phyloP scores from a whole-genome alignment of 345 rosid genomes.

The Ricinus communis region DNA sequence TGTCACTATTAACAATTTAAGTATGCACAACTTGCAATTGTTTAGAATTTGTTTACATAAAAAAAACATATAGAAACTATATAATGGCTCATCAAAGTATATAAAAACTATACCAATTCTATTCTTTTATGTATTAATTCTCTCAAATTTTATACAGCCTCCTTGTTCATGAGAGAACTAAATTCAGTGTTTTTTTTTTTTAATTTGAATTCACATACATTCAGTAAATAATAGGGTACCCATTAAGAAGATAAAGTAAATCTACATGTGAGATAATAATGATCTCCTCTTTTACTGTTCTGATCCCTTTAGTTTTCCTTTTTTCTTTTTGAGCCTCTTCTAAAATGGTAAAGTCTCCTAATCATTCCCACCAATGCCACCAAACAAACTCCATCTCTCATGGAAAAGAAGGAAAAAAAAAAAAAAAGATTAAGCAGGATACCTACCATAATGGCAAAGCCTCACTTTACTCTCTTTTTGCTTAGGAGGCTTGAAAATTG shows the following conservation, averaged over 20 bases:
- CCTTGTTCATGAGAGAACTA: too few species aligned
- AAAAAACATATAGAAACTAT: too few species aligned
- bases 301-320: too few species aligned
- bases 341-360: background rate
- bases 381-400: background rate
- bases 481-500: background rate
- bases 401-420: background rate
- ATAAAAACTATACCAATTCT: too few species aligned
- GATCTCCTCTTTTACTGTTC: too few species aligned
- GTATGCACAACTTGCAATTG: background rate
- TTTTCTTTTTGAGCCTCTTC: background rate
- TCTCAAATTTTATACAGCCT: too few species aligned
- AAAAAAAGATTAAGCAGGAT: background rate
- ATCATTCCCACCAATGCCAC: background rate
- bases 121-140: too few species aligned
- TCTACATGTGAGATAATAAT: too few species aligned
- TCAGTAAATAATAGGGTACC: background rate
- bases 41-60: background rate
- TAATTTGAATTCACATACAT: background rate
- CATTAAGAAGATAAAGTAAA: too few species aligned
- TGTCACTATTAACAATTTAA: too few species aligned
- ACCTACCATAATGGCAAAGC: background rate
- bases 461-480: background rate
- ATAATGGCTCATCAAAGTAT: too few species aligned
- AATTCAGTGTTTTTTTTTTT: too few species aligned